phyloP scores from a whole-genome alignment of 1,139 yeast species.

The Suhomyces atakaporum region DNA sequence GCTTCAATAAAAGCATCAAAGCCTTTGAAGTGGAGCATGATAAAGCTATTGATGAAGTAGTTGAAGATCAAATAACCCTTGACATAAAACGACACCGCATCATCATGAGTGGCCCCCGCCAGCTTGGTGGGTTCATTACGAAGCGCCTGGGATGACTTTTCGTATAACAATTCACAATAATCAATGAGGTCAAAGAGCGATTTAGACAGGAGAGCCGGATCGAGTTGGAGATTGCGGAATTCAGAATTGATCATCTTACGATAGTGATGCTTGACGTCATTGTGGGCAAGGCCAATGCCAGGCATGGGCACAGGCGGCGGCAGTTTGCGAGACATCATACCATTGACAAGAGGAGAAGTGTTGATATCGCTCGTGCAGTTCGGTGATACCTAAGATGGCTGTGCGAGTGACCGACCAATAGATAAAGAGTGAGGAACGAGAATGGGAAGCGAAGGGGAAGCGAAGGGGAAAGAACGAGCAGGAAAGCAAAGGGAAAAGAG shows the following conservation, averaged over 20 bases:
- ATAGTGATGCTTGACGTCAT: slow-evolving; percentile 21
- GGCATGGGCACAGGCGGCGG: slow-evolving; percentile 10
- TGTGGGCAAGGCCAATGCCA: neutral
- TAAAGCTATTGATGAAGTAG: slow-evolving; percentile 46
- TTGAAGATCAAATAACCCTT: slow-evolving; percentile 46
- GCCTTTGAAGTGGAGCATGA: slow-evolving; percentile 48
- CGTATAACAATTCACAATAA: slow-evolving; percentile 44
- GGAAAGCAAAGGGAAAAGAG: no score
- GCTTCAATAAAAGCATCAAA: slow-evolving; percentile 44
- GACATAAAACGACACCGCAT: slow-evolving; percentile 27
- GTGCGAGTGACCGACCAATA: no score
- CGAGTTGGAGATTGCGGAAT: slow-evolving; percentile 41
- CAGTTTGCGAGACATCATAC: slow-evolving; percentile 10
- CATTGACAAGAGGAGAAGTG: neutral
- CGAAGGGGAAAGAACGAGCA: no score
- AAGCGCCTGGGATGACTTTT: slow-evolving; percentile 24
- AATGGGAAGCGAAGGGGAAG: no score
- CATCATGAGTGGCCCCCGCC: slow-evolving; percentile 1
- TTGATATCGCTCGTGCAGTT: neutral
- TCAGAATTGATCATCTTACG: slow-evolving; percentile 35
- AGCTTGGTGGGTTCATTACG: slow-evolving; percentile 1
- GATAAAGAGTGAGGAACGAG: no score
- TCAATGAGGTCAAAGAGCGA: slow-evolving; percentile 48
- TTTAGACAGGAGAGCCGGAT: slow-evolving; percentile 30
- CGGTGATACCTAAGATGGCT: neutral